Percentiles rank a stretch among this genome's conserved stretches.
Conservation (phyloP, 2,329 filamentous ascomycete species). For the Pseudogymnoascus sp. region DNA sequence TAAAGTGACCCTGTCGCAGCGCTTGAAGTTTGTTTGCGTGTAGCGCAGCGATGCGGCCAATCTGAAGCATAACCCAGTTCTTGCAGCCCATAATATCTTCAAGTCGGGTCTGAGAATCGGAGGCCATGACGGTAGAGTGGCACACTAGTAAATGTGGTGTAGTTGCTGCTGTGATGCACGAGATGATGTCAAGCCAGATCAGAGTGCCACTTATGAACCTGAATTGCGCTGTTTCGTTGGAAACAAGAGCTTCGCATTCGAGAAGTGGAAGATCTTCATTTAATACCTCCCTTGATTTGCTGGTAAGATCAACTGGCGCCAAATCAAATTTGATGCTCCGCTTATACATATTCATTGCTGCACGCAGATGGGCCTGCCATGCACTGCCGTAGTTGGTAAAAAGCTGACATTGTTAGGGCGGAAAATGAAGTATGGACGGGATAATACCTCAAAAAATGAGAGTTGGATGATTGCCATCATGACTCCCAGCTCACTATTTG, state of each 20-base stretch:
- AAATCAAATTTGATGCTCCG: conserved; percentile 10
- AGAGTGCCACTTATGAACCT: conserved; percentile 41
- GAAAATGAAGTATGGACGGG: conserved; percentile 25
- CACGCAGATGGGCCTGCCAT: conserved; percentile 23
- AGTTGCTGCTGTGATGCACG: conserved; percentile 39
- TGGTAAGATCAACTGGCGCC: conserved; percentile 9
- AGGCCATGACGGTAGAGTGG: conserved; percentile 33
- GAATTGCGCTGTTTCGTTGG: conserved; percentile 38
- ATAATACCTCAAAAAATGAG: conserved; percentile 41
- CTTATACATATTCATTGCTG: conserved; percentile 18
- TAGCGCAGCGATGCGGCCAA: conserved; percentile 47
- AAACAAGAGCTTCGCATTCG: conserved; percentile 26
- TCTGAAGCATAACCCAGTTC: conserved; percentile 49
- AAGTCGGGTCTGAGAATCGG: conserved; percentile 33
- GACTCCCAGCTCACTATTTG: conserved; percentile 27
- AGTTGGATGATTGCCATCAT: conserved; percentile 47
- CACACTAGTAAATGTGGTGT: conserved; percentile 36
- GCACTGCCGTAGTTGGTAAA: conserved; percentile 32
- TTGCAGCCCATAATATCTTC: conserved; percentile 47
- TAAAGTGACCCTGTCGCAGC: conserved; percentile 22
- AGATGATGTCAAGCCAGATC: conserved; percentile 43
- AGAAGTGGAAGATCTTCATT: conserved; percentile 10
- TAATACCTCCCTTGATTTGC: conserved; percentile 11
- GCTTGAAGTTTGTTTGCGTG: conserved; percentile 48
- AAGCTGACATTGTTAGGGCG: conserved; percentile 40